Conservation (phyloP, 257 asterid genomes). For the Mentha longifolia region DNA sequence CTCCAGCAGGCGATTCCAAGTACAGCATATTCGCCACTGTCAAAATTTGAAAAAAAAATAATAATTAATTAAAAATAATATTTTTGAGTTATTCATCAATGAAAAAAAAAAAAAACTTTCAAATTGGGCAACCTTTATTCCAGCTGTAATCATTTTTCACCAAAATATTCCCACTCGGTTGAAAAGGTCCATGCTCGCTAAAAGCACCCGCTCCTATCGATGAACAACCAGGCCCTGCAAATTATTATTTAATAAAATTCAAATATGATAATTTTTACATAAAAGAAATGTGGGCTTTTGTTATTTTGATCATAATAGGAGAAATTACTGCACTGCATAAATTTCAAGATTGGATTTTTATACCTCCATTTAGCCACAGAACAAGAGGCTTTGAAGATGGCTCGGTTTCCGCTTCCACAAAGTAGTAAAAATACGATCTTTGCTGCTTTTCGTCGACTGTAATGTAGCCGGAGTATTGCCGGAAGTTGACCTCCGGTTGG, state of each 20-base stretch:
- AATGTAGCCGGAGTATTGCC: slow-evolving; percentile 55
- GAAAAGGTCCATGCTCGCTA: slow-evolving; percentile 63
- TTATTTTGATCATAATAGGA: not conserved
- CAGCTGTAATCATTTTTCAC: slow-evolving; percentile 59
- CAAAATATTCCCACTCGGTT: slow-evolving; percentile 52
- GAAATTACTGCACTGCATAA: no score
- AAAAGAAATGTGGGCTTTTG: not conserved
- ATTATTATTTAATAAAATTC: no score
- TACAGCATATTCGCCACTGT: slow-evolving; percentile 56
- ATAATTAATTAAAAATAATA: not conserved
- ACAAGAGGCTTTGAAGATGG: slow-evolving; percentile 71
- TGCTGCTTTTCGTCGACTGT: slow-evolving; percentile 45
- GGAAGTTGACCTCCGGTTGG: slow-evolving; percentile 51
- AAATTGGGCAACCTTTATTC: slow-evolving; percentile 51
- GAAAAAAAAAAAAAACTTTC: not conserved
- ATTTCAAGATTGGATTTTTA: not conserved
- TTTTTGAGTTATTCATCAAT: not conserved
- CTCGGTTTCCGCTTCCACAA: slow-evolving; percentile 62
- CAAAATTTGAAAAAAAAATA: not conserved
- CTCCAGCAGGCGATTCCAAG: slow-evolving; percentile 68
- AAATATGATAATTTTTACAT: no score
- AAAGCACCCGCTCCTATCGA: slow-evolving; percentile 75
- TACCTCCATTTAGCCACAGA: slow-evolving; percentile 81
- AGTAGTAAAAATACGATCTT: slow-evolving; percentile 62
- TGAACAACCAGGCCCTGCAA: slow-evolving; percentile 69